Base-by-base conservation (phyloP, 1,139 yeast genomes). In the Scheffersomyces segobiensis region DNA sequence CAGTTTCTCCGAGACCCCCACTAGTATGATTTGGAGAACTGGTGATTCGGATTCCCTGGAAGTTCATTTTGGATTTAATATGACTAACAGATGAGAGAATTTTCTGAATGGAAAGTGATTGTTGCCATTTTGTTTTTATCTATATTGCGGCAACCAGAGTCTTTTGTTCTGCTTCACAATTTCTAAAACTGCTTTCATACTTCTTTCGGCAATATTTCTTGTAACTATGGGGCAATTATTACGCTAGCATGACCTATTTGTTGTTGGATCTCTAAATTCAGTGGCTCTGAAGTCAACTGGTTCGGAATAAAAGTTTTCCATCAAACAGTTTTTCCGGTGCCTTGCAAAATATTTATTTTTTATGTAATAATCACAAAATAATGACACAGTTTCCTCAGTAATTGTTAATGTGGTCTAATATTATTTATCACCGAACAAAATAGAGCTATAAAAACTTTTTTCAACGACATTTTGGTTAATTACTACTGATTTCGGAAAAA, bases 1-100 rank as follows among this genome's bases (percentile, higher is more conserved):
- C 62, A 59, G 62, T 59, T 59, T 59, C 58, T 59, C 60, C 62
- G 62, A 55, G 21, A 10, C 7, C 56, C 52, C 50, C 55, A 32
- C 32, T 42, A n/a, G 20, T 21, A 50, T 42, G 24, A 17, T 48
- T 48, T 48, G 50, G 50, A 48, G 50, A 48, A 48, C 50, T 48
- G 26, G 26, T 48, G 24, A 48, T 12, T 32, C 17, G 14, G 42
- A 32, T 32, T 32, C 42, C 17, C 42, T 32, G 42, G 42, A 12
- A 32, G 12, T 32, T 32, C 12, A 32, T 32, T 32, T 32, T 32
- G 42, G 42, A 4, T 32, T 12, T 32, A 32, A 10, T 32, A 17
- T 32, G 42, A 32, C 42, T 2, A 3, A 2, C 42, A 32, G 12
- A 14, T 32, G 42, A 32, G 17, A 6, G 39, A 4, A 26, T 26